phyloP scores from a whole-genome alignment of 305 asterid genomes.

The Solanum hybrid region DNA sequence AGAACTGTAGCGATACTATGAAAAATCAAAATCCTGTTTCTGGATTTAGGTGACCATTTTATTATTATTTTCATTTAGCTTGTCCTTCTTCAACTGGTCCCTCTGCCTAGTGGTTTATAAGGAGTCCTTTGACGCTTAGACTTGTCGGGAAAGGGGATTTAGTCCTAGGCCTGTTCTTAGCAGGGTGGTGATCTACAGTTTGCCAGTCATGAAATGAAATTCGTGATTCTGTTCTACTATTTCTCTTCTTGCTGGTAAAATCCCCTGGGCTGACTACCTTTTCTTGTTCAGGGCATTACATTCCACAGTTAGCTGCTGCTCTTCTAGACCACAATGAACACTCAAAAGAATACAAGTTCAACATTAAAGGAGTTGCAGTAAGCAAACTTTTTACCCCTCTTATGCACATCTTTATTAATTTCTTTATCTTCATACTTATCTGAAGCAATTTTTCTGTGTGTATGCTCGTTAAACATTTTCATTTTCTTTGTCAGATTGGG shows the following conservation, averaged over 20 bases:
- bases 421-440: not conserved
- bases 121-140: not conserved
- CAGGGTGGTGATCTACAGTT: not conserved
- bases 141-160: not conserved
- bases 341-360: slow-evolving; percentile 68
- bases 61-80: not conserved
- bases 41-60: not conserved
- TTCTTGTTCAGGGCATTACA: slow-evolving; percentile 64
- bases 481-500: slow-evolving; percentile 50
- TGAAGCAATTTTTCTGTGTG: not conserved
- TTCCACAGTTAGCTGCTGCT: slow-evolving; percentile 74
- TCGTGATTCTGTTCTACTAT: not conserved
- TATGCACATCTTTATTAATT: not conserved
- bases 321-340: slow-evolving; percentile 72
- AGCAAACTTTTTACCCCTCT: slow-evolving; percentile 17
- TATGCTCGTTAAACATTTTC: not conserved
- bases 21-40: not conserved
- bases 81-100: not conserved
- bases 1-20: not conserved
- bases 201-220: not conserved
- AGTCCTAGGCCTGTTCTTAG: not conserved
- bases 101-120: not conserved
- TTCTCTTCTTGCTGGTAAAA: not conserved
- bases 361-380: slow-evolving; percentile 87
- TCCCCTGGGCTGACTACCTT: not conserved